Conservation (phyloP, 768 basidiomycete species). For the Clitopilus hobsonii region DNA sequence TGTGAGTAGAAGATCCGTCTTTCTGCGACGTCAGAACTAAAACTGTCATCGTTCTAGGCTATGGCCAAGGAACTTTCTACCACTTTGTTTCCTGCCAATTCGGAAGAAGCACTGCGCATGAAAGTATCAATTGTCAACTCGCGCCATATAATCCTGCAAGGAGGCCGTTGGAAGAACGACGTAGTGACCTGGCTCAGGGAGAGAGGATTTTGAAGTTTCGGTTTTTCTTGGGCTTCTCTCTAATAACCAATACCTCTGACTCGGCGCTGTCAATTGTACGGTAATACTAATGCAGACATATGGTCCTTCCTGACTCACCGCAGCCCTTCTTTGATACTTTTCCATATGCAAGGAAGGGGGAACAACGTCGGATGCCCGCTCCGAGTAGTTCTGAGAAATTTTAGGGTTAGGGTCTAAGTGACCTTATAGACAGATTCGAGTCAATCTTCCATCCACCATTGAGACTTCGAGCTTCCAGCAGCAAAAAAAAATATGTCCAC, state of each 20-base stretch:
- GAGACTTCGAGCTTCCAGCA: not conserved
- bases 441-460: conserved; percentile 5
- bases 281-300: conserved; percentile 2
- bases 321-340: not conserved
- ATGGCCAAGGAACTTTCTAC: conserved; percentile 53
- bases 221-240: conserved; percentile 6
- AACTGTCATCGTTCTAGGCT: conserved; percentile 28
- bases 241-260: conserved; percentile 7
- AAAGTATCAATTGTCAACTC: conserved; percentile 42
- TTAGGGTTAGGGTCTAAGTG: not conserved
- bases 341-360: conserved; percentile 2
- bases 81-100: conserved; percentile 43
- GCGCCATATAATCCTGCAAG: conserved; percentile 53
- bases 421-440: not conserved
- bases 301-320: conserved; percentile 4
- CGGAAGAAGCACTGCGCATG: conserved; percentile 44
- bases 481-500: conserved; percentile 19
- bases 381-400: not conserved
- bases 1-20: conserved; percentile 33
- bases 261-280: conserved; percentile 6
- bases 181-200: conserved; percentile 59
- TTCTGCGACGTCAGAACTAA: conserved; percentile 8
- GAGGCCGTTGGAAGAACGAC: conserved; percentile 59
- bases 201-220: conserved; percentile 53
- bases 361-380: not conserved